These are phyloP conservation scores for Tetratostichococcus sp. DNA, from an alignment of 139 green algal species.

Conservation along the genomic window DNA sequence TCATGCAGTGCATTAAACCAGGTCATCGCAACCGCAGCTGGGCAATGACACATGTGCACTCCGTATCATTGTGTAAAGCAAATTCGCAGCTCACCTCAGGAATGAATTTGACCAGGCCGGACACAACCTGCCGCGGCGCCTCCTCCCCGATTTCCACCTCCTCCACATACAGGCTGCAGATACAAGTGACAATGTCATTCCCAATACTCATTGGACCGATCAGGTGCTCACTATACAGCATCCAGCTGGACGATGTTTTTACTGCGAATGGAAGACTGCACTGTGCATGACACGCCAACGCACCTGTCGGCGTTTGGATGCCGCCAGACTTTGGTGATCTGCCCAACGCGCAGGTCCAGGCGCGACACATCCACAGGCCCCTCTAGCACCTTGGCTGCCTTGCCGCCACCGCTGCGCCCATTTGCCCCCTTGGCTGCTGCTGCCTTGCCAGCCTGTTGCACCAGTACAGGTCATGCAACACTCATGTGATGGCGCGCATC, in stretches of 20 bases:
- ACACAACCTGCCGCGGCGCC: slow-evolving; percentile 63
- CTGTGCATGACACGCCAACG: neutral
- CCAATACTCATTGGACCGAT: no score
- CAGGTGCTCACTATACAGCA: no score
- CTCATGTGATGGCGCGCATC: no score
- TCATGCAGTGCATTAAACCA: no score
- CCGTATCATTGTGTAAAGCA: no score
- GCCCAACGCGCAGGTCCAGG: slow-evolving; percentile 78
- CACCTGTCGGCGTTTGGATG: slow-evolving; percentile 65
- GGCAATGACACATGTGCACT: no score
- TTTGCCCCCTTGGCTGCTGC: slow-evolving; percentile 7
- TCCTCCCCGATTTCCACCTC: slow-evolving; percentile 82
- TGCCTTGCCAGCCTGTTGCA: neutral
- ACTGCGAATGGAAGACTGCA: no score
- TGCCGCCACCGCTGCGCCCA: slow-evolving; percentile 7
- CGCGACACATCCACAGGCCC: slow-evolving; percentile 44
- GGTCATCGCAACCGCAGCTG: no score
- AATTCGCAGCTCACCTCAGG: slow-evolving; percentile 42
- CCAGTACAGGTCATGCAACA: neutral
- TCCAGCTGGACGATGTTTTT: no score
- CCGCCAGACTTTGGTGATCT: slow-evolving; percentile 51
- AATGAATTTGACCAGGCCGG: slow-evolving; percentile 89
- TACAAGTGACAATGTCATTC: neutral
- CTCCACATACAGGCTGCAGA: slow-evolving; percentile 77
- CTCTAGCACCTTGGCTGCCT: slow-evolving; percentile 12